Percentiles rank a stretch among this genome's conserved stretches.
phyloP scores from a whole-genome alignment of 495 filamentous ascomycete species.

The Podospora bellae-mahoneyi region DNA sequence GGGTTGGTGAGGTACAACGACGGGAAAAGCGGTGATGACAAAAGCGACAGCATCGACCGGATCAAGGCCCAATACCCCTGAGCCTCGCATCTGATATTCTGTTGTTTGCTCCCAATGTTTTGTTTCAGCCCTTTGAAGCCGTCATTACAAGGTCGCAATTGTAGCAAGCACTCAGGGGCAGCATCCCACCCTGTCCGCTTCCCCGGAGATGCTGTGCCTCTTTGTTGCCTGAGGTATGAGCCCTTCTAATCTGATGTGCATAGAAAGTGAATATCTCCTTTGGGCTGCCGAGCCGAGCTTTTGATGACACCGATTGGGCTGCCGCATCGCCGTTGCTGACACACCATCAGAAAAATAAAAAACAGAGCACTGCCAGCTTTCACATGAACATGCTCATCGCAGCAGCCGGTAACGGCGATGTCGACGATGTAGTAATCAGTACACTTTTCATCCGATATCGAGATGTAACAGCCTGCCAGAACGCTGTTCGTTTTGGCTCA shows the following conservation, averaged over 20 bases:
- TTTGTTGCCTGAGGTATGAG: not conserved
- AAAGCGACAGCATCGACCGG: not conserved
- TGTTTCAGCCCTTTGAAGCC: slow-evolving; percentile 4
- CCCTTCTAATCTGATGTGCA: not conserved
- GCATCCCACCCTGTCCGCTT: slow-evolving; percentile 8
- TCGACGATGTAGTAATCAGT: not conserved
- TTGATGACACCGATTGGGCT: not conserved
- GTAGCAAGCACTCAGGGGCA: slow-evolving; percentile 10
- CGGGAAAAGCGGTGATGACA: not conserved
- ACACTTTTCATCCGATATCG: not conserved
- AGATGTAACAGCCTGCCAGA: not conserved
- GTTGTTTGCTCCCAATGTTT: slow-evolving; percentile 2
- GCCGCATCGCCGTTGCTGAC: not conserved
- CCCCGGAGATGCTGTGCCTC: slow-evolving; percentile 9
- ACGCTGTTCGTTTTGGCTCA: not conserved
- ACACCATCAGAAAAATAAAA: not conserved
- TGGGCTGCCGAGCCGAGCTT: slow-evolving; percentile 3
- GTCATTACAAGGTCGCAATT: slow-evolving; percentile 8
- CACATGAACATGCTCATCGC: not conserved
- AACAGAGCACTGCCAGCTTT: not conserved
- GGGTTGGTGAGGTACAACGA: not conserved
- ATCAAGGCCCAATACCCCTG: not conserved
- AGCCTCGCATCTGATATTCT: not conserved
- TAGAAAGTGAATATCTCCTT: not conserved
- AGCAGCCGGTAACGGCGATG: not conserved